A percentile compares a stretch with the other conserved stretches of the same genome.
Conservation (phyloP, 768 basidiomycete species). For the Calocybe gangraenosa region DNA sequence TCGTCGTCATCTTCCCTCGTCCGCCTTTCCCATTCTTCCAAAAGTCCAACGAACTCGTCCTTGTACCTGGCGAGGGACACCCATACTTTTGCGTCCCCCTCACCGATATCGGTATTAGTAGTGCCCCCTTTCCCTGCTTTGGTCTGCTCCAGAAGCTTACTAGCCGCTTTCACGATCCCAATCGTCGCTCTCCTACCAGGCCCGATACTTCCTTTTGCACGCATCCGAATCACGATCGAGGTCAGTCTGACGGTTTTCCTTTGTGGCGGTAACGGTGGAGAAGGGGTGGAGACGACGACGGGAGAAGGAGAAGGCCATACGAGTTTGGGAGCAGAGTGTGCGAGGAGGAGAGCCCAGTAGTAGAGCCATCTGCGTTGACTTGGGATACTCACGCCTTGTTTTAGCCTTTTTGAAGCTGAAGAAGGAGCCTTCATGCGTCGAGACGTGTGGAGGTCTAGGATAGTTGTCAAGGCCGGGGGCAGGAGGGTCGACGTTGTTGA, state of each 20-base stretch:
- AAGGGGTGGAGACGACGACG: too few relatives aligned
- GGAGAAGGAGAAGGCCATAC: slow-evolving; percentile 37
- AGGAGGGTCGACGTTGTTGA: slow-evolving; percentile 19
- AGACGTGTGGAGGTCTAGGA: slow-evolving; percentile 67
- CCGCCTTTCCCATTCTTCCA: slow-evolving; percentile 59
- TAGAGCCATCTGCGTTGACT: slow-evolving; percentile 76
- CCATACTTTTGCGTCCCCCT: slow-evolving; percentile 46
- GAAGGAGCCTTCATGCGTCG: slow-evolving; percentile 57
- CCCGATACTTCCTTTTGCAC: slow-evolving; percentile 36
- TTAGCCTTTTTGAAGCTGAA: slow-evolving; percentile 26
- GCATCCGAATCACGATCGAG: slow-evolving; percentile 56
- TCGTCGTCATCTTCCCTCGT: slow-evolving; percentile 35
- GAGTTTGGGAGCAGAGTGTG: slow-evolving; percentile 47
- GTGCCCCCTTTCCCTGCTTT: slow-evolving; percentile 26
- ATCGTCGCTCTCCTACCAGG: slow-evolving; percentile 30
- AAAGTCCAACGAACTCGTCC: slow-evolving; percentile 57
- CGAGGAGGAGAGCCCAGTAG: slow-evolving; percentile 71
- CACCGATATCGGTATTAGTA: slow-evolving; percentile 7
- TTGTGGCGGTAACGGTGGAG: not conserved
- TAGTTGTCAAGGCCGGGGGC: slow-evolving; percentile 41
- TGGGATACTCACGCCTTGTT: slow-evolving; percentile 73
- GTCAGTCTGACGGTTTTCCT: slow-evolving; percentile 52
- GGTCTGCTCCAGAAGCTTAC: slow-evolving; percentile 44
- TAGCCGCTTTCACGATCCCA: slow-evolving; percentile 54
- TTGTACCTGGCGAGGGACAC: slow-evolving; percentile 79